Conservation (phyloP, 1,284 basidiomycete genomes). For the Tetrapyrgos nigripes region DNA sequence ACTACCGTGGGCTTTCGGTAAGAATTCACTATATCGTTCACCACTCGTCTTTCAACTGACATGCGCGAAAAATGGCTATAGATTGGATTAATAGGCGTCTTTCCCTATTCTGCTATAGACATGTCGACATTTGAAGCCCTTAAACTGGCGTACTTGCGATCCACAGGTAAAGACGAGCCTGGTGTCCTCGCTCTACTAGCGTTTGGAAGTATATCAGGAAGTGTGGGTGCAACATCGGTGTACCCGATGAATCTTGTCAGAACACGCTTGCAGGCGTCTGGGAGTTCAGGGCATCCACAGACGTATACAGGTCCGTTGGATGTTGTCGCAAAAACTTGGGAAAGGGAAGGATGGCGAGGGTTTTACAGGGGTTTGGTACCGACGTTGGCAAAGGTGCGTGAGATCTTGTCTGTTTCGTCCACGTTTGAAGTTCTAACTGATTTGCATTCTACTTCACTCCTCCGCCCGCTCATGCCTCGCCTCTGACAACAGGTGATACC, state of each 20-base stretch:
- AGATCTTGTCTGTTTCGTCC: background rate
- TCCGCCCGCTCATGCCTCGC: constrained; percentile 2
- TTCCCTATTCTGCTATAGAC: constrained; percentile 92
- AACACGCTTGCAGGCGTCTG: constrained; percentile 95
- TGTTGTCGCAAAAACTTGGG: constrained; percentile 84
- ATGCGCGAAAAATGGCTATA: no score
- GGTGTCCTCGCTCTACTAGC: constrained; percentile 83
- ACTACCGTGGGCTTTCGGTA: constrained; percentile 92
- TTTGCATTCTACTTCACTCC: background rate
- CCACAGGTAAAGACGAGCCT: constrained; percentile 84
- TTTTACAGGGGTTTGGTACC: constrained; percentile 95
- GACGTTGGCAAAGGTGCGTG: constrained; percentile 83
- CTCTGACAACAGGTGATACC: constrained; percentile 76
- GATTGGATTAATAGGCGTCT: constrained; percentile 91
- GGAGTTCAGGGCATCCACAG: constrained; percentile 91
- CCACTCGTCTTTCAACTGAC: constrained; percentile 19
- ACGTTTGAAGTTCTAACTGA: background rate
- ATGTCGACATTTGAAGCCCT: constrained; percentile 96
- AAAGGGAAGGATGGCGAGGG: constrained; percentile 89
- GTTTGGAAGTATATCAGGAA: constrained; percentile 90
- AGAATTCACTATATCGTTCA: constrained; percentile 36
- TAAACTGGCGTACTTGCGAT: constrained; percentile 83
- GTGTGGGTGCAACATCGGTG: constrained; percentile 90
- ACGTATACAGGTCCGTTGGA: constrained; percentile 89
- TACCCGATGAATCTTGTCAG: constrained; percentile 94